Evolutionary conservation across 2,329 filamentous ascomycete genomes (phyloP), one percentile per base, ranked within the genome.

Genomic region (Fusarium humuli): DNA sequence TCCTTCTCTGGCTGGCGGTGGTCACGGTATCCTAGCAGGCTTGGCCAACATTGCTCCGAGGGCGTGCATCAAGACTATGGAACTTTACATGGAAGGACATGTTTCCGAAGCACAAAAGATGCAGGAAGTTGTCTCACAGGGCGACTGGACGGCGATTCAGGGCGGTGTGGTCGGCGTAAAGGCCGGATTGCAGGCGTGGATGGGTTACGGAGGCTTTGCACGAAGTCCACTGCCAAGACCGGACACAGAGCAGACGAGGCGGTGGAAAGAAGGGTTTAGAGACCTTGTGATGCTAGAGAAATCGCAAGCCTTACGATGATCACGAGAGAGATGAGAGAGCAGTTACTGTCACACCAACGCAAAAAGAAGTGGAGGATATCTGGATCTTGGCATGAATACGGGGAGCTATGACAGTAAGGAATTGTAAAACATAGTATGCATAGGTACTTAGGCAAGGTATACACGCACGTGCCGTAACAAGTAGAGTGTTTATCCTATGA

Each of bases 81-180:
- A 89, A 67, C 82, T 92, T 8, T 92, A 86, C 77, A 81, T 83
- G 53, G 78, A 84, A 42, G 90, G 90, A 23, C 83, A 87, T 65
- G 74, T 87, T 40, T 79, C 82, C 29, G 88, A 91, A 74, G 91
- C 91, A 3, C 85, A 86, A 73, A 85, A 83, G 70, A 78, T 91
- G 65, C 91, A 93, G 79, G 89, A 88, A 47, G 80, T 89, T 23
- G 83, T 94, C 45, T 88, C 90, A 46, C 83, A 86, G 52, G 92
- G 89, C 47, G 91, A 94, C 80, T 93, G 91, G 91, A 88, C 86
- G 6, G 89, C 90, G 30, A 93, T 92, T 65, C 86, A 91, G 74
- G 88, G 89, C 59, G 91, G 91, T 48, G 89, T 94, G 58, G 87
- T 92, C 29, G 90, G 90, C 47, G 90, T 91, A 72, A 94, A 93